Base-by-base conservation (phyloP, 2,329 filamentous ascomycete species). In the Pseudogymnoascus sp. region DNA sequence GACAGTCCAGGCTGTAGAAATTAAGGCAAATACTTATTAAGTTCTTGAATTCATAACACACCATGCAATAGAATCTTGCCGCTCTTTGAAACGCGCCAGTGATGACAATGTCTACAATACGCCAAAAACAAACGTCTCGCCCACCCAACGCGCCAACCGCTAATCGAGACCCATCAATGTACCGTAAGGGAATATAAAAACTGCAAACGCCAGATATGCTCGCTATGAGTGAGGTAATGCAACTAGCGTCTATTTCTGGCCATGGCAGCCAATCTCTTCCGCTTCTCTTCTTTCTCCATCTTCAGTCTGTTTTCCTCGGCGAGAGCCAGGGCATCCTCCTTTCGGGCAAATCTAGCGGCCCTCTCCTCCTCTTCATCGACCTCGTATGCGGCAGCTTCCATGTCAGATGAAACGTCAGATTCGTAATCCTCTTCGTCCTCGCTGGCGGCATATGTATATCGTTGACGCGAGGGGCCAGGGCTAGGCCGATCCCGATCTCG, bases 311-410 rank as follows among this genome's bases (percentile, higher is more conserved):
- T 81, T 72, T 88, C 87, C 41, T 88, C 79, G 2, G 77, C 78
- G 66, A 88, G 75, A 62, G 88, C 84, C 66, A 83, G 77, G 15
- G 81, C 77, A 67, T 92, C 89, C 70, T 92, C 89, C 53, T 80
- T 79, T 47, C 82, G 82, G 22, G 88, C 89, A 60, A 80, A 77
- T 30, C 76, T 73, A 63, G 86, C 81, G 2, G 88, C 87, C 58
- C 76, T 70, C 53, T 78, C 76, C 71, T 93, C 89, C 71, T 93
- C 89, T 36, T 80, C 76, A 63, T 91, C 87, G 59, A 92, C 82
- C 66, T 91, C 88, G 63, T 86, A 86, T 37, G 87, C 71, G 35
- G 87, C 88, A 2, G 87, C 89, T 71, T 91, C 88, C 87, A 91
- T 91, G 67, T 90, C 89, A 5, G 87, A 90, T 4, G 86, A 88